These are phyloP conservation scores for Apostasia ramifera DNA, from an alignment of 106 monocot genomes.

Conservation along the genomic window DNA sequence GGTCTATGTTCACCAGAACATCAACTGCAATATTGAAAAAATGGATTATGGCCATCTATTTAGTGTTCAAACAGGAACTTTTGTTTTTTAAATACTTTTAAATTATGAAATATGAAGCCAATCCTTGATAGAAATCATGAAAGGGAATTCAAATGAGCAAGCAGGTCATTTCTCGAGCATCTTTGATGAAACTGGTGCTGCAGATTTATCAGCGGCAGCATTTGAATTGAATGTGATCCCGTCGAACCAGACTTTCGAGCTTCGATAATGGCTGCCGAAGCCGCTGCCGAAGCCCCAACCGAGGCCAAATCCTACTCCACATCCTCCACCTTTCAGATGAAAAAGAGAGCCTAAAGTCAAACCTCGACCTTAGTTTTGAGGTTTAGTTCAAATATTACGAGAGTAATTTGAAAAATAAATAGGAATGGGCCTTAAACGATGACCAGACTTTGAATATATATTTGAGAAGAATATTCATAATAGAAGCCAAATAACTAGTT, in stretches of 20 bases:
- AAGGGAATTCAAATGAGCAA: too few species aligned
- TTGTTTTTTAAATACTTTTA: too few species aligned
- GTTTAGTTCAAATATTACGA: too few species aligned
- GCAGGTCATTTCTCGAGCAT: conserved; percentile 3
- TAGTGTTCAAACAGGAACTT: too few species aligned
- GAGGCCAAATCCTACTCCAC: conserved; percentile 87
- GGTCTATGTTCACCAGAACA: too few species aligned
- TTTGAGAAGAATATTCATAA: not conserved
- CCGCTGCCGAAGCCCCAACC: conserved; percentile 97
- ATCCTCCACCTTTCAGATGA: conserved; percentile 73
- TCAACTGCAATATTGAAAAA: too few species aligned
- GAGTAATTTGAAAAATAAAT: too few species aligned
- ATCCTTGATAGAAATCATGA: too few species aligned
- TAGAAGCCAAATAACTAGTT: not conserved
- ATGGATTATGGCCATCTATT: too few species aligned
- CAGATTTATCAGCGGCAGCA: conserved; percentile 1
- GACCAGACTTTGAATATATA: not conserved
- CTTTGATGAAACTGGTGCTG: conserved; percentile 1
- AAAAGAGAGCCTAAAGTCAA: not conserved
- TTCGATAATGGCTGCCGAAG: conserved; percentile 74
- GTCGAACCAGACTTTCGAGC: conserved; percentile 53
- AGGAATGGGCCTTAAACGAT: too few species aligned
- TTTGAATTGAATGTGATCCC: conserved; percentile 71
- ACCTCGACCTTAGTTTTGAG: not conserved
- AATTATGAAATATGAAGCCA: too few species aligned